Base-by-base conservation (phyloP, 1,139 yeast species). In the Blastobotrys arbuscula region DNA sequence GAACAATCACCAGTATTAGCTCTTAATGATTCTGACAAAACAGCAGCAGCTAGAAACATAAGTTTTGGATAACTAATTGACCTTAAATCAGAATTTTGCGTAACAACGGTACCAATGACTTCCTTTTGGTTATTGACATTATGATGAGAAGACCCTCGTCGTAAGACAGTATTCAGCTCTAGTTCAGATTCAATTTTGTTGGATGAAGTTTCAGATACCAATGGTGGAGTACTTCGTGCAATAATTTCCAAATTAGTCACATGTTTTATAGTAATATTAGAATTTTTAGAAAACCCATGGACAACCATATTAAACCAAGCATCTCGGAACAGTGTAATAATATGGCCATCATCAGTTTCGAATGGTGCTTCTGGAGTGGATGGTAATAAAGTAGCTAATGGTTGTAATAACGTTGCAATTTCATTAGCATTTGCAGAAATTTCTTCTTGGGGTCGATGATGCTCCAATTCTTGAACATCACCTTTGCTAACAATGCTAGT, bases 231-330 rank as follows among this genome's bases (percentile, higher is more conserved):
- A 60, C 78, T 84, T 59, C 84, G 79, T 0, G 98, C 97, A 59
- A 94, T 85, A 50, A 81, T 72, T 59, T 77, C 75, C 47, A 94
- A 72, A 34, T 78, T 79, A 0, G 54, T 53, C 48, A 68, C 63
- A 59, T 77, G 75, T 10, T 69, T 67, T 48, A 71, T 68, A 10
- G 82, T 76, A 59, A 81, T 71, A 13, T 73, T 72, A 0, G 95
- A 82, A 45, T 76, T 75, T 46, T 74, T 72, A 21, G 82, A 77
- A 63, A 82, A 89, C 0, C 98, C 98, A 66, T 92, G 96, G 39
- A 90, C 87, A 3, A 84, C 94, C 77, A 92, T 75, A 61, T 90
- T 92, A 64, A 86, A 89, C 99, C 99, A 94, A 44, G 88, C 81
- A 64, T 92, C 86, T 61, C 95, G 79, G 70, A 90, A 88, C 50